phyloP scores from a whole-genome alignment of 1,284 basidiomycete species.

The Ceraceosorus guamensis region DNA sequence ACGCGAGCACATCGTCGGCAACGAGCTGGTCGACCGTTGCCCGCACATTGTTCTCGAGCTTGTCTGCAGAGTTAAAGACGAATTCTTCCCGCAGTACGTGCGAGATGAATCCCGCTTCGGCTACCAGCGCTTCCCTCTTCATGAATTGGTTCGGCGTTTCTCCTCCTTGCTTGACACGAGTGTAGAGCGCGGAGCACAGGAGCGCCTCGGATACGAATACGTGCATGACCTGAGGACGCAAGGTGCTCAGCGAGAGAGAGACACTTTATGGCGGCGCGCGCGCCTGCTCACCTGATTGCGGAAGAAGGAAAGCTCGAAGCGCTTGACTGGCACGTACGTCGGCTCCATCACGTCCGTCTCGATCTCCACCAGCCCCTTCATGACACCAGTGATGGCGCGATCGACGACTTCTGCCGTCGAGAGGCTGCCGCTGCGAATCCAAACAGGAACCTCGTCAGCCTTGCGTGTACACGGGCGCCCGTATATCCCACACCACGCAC shows the following conservation, averaged over 20 bases:
- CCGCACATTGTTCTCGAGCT: slow-evolving; percentile 43
- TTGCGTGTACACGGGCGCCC: too few relatives aligned
- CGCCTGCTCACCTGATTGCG: slow-evolving; percentile 37
- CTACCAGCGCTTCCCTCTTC: slow-evolving; percentile 27
- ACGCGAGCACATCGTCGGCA: slow-evolving; percentile 8
- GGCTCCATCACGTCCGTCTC: slow-evolving; percentile 47
- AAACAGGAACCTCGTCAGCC: not conserved
- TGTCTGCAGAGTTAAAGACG: slow-evolving; percentile 42
- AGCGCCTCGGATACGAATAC: slow-evolving; percentile 42
- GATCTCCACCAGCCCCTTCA: slow-evolving; percentile 46
- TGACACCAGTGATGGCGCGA: slow-evolving; percentile 38
- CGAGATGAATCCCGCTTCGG: slow-evolving; percentile 44
- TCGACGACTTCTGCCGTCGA: slow-evolving; percentile 43
- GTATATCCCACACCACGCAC: slow-evolving; percentile 25
- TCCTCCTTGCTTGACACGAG: slow-evolving; percentile 48
- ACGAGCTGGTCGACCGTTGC: slow-evolving; percentile 32
- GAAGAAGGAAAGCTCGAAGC: slow-evolving; percentile 49
- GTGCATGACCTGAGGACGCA: slow-evolving; percentile 30
- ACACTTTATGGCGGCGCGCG: too few relatives aligned
- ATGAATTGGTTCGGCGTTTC: slow-evolving; percentile 43
- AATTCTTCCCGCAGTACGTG: slow-evolving; percentile 48
- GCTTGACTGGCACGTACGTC: slow-evolving; percentile 44
- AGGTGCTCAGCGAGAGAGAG: slow-evolving; percentile 12
- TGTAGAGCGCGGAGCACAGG: slow-evolving; percentile 42
- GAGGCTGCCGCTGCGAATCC: slow-evolving; percentile 15